Evolutionary conservation across 495 filamentous ascomycete genomes (phyloP).

Genomic region (Aspergillus kassunensis): DNA sequence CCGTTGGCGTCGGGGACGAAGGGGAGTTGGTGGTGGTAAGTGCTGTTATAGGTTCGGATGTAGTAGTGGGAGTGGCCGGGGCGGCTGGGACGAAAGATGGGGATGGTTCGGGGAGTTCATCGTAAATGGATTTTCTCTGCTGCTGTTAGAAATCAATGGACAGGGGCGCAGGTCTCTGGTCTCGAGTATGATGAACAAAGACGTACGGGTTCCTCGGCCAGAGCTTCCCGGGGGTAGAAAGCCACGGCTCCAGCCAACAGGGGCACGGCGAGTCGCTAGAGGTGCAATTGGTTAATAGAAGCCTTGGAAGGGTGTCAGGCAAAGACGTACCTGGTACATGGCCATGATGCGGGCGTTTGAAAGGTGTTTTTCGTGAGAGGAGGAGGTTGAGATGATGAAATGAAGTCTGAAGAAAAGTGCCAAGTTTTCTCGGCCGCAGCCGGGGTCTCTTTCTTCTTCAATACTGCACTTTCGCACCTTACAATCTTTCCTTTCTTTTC

Average conservation of each 20-base stretch:
- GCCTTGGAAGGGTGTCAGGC: slow-evolving; percentile 5
- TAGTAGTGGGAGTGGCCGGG: slow-evolving; percentile 20
- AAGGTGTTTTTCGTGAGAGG: slow-evolving; percentile 4
- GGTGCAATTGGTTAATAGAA: slow-evolving; percentile 42
- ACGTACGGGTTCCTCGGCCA: slow-evolving; percentile 51
- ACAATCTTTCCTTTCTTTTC: neutral
- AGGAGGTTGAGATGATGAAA: slow-evolving; percentile 27
- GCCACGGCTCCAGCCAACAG: slow-evolving; percentile 50
- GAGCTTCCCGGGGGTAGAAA: slow-evolving; percentile 50
- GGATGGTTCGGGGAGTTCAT: slow-evolving; percentile 53
- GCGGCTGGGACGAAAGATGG: slow-evolving; percentile 17
- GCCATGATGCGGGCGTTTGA: slow-evolving; percentile 17
- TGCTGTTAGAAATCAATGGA: neutral
- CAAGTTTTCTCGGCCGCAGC: slow-evolving; percentile 26
- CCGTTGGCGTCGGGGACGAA: slow-evolving; percentile 74
- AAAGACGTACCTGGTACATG: slow-evolving; percentile 35
- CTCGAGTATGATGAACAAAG: neutral
- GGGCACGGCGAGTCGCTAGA: slow-evolving; percentile 38
- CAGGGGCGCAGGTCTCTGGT: neutral
- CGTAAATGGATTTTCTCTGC: slow-evolving; percentile 84
- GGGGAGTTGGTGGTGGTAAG: slow-evolving; percentile 23
- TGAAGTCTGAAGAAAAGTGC: slow-evolving; percentile 19
- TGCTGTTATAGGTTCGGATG: slow-evolving; percentile 17
- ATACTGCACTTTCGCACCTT: too few relatives aligned
- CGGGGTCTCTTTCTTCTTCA: slow-evolving; percentile 8